Evolutionary conservation across 768 basidiomycete species (phyloP).

Genomic region (Pholiota molesta): DNA sequence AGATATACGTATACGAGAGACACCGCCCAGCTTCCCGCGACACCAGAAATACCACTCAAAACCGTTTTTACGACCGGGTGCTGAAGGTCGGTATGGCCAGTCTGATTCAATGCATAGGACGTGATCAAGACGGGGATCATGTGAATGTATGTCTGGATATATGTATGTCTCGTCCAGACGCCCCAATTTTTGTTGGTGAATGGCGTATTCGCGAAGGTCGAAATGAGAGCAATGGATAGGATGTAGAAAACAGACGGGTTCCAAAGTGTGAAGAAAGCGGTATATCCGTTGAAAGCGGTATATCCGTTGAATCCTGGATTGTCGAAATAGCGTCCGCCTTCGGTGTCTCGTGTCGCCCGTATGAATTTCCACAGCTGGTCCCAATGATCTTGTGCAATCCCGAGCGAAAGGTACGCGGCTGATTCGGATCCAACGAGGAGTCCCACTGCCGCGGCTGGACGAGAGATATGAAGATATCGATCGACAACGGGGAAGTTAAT

Average conservation of each 20-base stretch:
- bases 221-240: background rate
- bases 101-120: no score
- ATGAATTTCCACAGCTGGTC: conserved; percentile 4
- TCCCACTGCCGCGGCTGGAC: background rate
- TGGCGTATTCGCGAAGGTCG: conserved; percentile 1
- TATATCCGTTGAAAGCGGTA: conserved; percentile 9
- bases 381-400: conserved; percentile 1
- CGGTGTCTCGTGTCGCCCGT: background rate
- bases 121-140: conserved; percentile 7
- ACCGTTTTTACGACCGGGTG: background rate
- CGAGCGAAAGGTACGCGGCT: conserved; percentile 1
- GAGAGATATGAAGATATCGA: conserved; percentile 8
- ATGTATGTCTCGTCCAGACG: background rate
- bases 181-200: conserved; percentile 1
- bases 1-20: background rate
- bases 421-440: background rate
- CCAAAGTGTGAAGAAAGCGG: conserved; percentile 14
- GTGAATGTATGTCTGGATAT: conserved; percentile 11
- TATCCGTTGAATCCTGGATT: conserved; percentile 7
- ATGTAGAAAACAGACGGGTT: conserved; percentile 4
- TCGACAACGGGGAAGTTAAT: conserved; percentile 16
- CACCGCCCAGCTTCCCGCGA: background rate
- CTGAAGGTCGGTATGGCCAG: background rate
- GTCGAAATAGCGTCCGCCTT: background rate
- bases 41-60: background rate